These are phyloP conservation scores for Beta lomatogona DNA, from an alignment of 179 eudicot species.

Conservation along the genomic window DNA sequence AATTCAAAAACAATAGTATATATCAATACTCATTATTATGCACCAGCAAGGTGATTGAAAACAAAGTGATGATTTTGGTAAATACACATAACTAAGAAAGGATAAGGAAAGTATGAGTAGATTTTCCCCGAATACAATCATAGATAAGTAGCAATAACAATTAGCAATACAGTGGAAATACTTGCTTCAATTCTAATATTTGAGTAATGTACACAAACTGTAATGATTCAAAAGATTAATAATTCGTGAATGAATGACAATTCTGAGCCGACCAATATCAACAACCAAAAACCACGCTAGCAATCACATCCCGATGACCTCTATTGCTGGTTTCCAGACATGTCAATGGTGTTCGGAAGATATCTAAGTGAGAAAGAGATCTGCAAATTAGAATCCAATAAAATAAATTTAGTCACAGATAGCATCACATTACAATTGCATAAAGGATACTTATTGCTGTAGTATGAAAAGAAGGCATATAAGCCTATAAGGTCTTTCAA, in stretches of 20 bases:
- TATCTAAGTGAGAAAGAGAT: slow-evolving; percentile 42
- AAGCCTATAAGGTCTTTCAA: background rate
- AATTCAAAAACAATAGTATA: too few relatives aligned
- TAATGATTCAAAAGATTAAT: background rate
- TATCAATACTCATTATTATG: too few relatives aligned
- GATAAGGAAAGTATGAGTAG: too few relatives aligned
- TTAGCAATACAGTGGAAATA: too few relatives aligned
- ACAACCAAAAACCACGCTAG: slow-evolving; percentile 31
- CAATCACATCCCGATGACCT: slow-evolving; percentile 78
- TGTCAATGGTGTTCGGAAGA: slow-evolving; percentile 78
- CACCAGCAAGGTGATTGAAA: too few relatives aligned
- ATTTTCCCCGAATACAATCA: too few relatives aligned
- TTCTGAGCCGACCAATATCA: slow-evolving; percentile 11
- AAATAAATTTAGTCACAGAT: background rate
- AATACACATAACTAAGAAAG: too few relatives aligned
- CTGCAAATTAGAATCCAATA: slow-evolving; percentile 10
- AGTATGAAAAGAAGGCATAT: too few relatives aligned
- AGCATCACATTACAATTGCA: background rate
- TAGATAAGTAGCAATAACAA: too few relatives aligned
- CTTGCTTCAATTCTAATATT: slow-evolving; percentile 23
- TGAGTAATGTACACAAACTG: slow-evolving; percentile 35
- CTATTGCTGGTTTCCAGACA: slow-evolving; percentile 60
- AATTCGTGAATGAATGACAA: background rate
- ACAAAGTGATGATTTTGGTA: too few relatives aligned
- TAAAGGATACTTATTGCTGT: too few relatives aligned